phyloP scores from a whole-genome alignment of 139 green algal genomes.

The Pleodorina starrii region DNA sequence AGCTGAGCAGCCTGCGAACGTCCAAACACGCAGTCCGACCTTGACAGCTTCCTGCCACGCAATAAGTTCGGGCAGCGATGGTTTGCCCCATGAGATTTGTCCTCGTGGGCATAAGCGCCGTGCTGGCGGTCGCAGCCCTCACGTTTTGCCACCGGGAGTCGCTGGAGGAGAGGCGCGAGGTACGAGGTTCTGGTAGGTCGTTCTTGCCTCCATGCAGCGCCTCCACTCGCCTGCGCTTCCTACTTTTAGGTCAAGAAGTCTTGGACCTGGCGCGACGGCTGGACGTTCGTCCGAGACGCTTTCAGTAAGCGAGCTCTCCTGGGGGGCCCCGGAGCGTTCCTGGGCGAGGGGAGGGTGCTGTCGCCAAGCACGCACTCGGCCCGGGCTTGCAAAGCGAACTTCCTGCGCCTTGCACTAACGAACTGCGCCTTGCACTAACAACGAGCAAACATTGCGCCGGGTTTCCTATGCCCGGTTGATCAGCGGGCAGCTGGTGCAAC shows the following conservation, averaged over 20 bases:
- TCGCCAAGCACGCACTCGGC: too few species aligned
- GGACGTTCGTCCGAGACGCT: constrained; percentile 10
- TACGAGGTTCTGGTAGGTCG: neutral
- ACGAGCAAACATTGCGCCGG: neutral
- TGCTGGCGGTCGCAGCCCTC: neutral
- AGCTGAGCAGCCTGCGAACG: too few species aligned
- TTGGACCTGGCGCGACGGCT: neutral
- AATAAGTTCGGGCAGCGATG: too few species aligned
- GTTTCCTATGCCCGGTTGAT: neutral
- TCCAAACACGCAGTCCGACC: neutral
- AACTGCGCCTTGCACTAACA: too few species aligned
- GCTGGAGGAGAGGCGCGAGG: neutral
- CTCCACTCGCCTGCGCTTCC: too few species aligned
- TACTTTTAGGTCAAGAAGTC: neutral
- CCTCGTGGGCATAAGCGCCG: constrained; percentile 16
- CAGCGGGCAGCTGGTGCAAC: neutral
- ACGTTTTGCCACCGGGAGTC: neutral
- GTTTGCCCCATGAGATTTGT: constrained; percentile 37
- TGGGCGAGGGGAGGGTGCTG: neutral
- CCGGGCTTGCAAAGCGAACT: too few species aligned
- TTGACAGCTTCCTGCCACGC: too few species aligned
- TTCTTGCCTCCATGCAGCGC: too few species aligned
- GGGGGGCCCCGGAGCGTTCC: neutral
- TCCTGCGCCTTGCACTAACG: too few species aligned
- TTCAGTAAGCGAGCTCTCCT: constrained; percentile 25